phyloP scores from a whole-genome alignment of 345 rosid genomes.

The Euclidium syriacum region DNA sequence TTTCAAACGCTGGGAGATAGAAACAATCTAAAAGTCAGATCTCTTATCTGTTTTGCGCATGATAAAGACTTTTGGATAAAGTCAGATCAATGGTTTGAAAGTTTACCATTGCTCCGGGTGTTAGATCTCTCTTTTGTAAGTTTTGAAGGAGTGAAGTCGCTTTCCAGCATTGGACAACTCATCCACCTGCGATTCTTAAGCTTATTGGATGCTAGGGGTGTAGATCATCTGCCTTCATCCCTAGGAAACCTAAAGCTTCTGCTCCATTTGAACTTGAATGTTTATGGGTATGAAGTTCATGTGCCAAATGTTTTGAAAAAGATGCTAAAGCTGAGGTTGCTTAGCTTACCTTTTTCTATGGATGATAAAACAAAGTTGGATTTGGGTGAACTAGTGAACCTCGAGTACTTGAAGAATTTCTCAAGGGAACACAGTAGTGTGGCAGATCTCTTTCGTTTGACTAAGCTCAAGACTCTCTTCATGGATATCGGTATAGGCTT shows the following conservation, averaged over 20 bases:
- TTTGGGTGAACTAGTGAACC: background rate
- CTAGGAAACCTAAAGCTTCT: too few species aligned
- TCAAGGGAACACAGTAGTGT: background rate
- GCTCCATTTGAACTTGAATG: too few species aligned
- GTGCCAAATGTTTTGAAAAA: background rate
- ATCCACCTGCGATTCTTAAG: conserved; percentile 21
- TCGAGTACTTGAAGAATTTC: background rate
- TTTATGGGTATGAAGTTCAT: too few species aligned
- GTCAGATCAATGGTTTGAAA: background rate
- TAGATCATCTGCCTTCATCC: background rate
- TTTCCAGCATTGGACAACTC: conserved; percentile 19
- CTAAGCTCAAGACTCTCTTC: background rate
- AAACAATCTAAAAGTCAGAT: too few species aligned
- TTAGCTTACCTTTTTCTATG: background rate
- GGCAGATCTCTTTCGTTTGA: background rate
- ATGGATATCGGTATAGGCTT: background rate
- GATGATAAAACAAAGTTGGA: background rate
- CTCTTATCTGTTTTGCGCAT: too few species aligned
- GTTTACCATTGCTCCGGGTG: conserved; percentile 6
- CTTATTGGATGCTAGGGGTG: background rate
- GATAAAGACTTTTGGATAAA: too few species aligned
- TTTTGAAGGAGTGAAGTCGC: background rate
- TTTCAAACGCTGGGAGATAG: too few species aligned
- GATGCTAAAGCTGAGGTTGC: background rate
- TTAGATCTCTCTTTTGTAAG: background rate